Base-by-base conservation (phyloP, 139 green algal species). In the Bryopsis sp. region DNA sequence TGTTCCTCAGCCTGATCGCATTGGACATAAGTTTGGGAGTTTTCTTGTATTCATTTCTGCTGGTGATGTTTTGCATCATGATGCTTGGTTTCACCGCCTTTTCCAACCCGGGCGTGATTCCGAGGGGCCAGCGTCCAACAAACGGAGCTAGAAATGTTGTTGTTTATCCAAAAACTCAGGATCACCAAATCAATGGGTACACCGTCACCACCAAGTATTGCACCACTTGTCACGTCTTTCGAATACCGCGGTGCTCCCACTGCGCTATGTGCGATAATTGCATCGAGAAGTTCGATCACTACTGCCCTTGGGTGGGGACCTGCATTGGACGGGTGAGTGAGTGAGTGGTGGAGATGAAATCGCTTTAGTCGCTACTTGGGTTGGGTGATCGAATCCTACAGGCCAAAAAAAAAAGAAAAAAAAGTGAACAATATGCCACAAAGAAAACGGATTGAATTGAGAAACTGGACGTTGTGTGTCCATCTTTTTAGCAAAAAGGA, bases 231-330 rank as follows among this genome's bases (percentile, higher is more conserved):
- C 32, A 67, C 6, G 39, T 67, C 8, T 67, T 47, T 43, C n/a
- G 59, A 67, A 15, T 67, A 19, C 59, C 59, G 32, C 38, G 59
- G 59, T 31, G 90, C 85, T 58, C 89, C 85, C 68, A 99, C 84
- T 99, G 94, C 72, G 88, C 82, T 11, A 88, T 98, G 19, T 96
- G 89, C 68, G 90, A 99, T 82, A 97, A 97, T 82, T 99, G 94
- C 76, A 89, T 98, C 7, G 86, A 96, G 77, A 86, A 86, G 37
- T 98, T 99, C 73, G 94, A 99, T 82, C 94, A 99, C 79, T 91
- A 98, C 75, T 99, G 94, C 77, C 94, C 94, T 32, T 99, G 94
- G 94, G 92, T 98, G 19, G 93, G 94, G 64, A 93, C 82, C 29
- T 94, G 86, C 63, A 85, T 96, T 50, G 90, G 91, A 47, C 39